Percentiles rank a stretch among this genome's conserved stretches.
phyloP scores from a whole-genome alignment of 2,329 filamentous ascomycete species.

The Westerdykella ornata region DNA sequence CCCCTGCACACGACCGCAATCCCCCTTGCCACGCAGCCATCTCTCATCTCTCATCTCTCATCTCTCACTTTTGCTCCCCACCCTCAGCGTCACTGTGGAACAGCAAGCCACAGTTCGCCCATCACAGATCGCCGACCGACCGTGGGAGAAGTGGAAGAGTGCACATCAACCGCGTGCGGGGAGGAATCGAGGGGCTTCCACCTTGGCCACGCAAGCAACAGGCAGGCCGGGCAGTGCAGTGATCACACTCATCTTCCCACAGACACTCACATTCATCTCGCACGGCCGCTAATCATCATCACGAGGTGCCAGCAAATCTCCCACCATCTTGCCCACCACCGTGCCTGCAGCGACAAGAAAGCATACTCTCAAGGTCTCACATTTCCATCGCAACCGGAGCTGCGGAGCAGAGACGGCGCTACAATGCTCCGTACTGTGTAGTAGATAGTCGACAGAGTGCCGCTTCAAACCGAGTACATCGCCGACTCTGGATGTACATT shows the following conservation, averaged over 20 bases:
- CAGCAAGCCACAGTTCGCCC: not conserved
- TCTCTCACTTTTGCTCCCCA: no score
- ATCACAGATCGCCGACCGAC: not conserved
- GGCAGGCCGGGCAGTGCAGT: not conserved
- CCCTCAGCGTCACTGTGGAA: not conserved
- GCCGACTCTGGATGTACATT: conserved; percentile 7
- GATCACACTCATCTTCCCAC: not conserved
- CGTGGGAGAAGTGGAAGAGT: not conserved
- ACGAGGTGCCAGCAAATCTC: not conserved
- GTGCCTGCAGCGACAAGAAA: not conserved
- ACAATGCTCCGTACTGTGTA: not conserved
- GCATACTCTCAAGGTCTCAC: not conserved
- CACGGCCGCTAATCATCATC: not conserved
- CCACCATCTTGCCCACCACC: not conserved
- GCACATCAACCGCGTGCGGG: not conserved
- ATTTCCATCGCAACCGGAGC: not conserved
- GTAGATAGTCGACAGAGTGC: not conserved
- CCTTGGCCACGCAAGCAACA: no score
- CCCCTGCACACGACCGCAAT: not conserved
- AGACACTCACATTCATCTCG: not conserved
- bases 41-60: no score
- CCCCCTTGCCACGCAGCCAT: not conserved
- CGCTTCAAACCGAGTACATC: conserved; percentile 9
- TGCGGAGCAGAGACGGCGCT: no score
- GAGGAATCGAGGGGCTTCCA: not conserved